These are phyloP conservation scores for Tuber umbilicatum DNA, from an alignment of 495 filamentous ascomycete genomes.

Conservation along the genomic window DNA sequence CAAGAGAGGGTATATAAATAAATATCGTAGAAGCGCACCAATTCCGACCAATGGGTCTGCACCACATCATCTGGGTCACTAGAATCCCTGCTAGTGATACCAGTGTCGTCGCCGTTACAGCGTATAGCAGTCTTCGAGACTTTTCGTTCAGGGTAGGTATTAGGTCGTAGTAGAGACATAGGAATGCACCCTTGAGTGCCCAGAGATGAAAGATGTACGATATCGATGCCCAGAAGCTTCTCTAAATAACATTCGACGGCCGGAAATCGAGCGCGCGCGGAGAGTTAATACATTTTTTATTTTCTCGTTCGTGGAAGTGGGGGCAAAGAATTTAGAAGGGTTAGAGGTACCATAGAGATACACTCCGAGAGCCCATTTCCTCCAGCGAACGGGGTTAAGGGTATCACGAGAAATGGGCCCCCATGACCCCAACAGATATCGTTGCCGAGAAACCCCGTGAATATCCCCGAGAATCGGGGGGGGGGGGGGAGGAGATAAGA, in stretches of 20 bases:
- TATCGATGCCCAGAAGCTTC: slow-evolving; percentile 29
- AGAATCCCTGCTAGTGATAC: slow-evolving; percentile 26
- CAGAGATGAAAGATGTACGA: slow-evolving; percentile 28
- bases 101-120: slow-evolving; percentile 12
- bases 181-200: slow-evolving; percentile 33
- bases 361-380: not conserved
- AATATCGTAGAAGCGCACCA: slow-evolving; percentile 14
- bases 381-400: not conserved
- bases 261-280: not conserved
- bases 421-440: not conserved
- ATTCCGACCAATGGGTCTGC: slow-evolving; percentile 26
- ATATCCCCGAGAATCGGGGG: not conserved
- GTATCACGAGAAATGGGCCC: not conserved
- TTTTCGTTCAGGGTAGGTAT: slow-evolving; percentile 29
- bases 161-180: slow-evolving; percentile 31
- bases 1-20: not conserved
- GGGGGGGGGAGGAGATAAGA: not conserved
- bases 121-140: slow-evolving; percentile 24
- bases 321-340: not conserved
- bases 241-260: slow-evolving; percentile 7
- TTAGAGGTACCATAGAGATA: not conserved
- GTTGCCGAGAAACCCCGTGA: not conserved
- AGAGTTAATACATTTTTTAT: not conserved
- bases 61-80: slow-evolving; percentile 23
- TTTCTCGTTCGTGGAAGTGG: not conserved